Evolutionary conservation across 1,284 basidiomycete genomes (phyloP).

Genomic region (Heterobasidion occidentale): DNA sequence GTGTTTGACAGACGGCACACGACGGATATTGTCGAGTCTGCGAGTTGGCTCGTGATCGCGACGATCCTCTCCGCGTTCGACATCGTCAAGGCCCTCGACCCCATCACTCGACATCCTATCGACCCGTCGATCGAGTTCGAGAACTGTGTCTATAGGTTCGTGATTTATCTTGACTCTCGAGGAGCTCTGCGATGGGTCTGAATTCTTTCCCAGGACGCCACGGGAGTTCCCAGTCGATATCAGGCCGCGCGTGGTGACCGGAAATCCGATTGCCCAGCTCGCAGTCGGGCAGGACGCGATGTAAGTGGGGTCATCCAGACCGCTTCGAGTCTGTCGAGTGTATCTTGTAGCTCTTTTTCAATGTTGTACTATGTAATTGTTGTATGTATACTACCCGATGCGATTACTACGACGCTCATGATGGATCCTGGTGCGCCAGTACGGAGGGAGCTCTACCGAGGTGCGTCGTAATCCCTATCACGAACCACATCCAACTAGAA

Average conservation of each 20-base stretch:
- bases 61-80: slow-evolving; percentile 45
- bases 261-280: not conserved
- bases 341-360: too few species aligned
- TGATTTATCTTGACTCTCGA: not conserved
- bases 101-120: slow-evolving; percentile 30
- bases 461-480: too few species aligned
- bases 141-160: slow-evolving; percentile 38
- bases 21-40: slow-evolving; percentile 41
- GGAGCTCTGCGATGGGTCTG: too few species aligned
- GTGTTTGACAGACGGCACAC: slow-evolving; percentile 30
- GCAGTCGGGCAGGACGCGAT: not conserved
- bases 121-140: slow-evolving; percentile 39
- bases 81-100: slow-evolving; percentile 38
- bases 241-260: not conserved
- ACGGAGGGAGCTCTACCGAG: too few species aligned
- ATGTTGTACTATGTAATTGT: too few species aligned
- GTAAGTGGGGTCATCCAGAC: not conserved
- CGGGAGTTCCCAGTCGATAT: not conserved
- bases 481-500: too few species aligned
- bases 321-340: too few species aligned
- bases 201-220: not conserved
- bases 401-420: too few species aligned
- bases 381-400: too few species aligned
- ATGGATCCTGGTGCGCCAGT: too few species aligned
- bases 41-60: slow-evolving; percentile 42